A percentile compares a stretch with the other conserved stretches of the same genome.
Evolutionary conservation across 306 rosid genomes (phyloP).

Genomic region (Inga laurina): DNA sequence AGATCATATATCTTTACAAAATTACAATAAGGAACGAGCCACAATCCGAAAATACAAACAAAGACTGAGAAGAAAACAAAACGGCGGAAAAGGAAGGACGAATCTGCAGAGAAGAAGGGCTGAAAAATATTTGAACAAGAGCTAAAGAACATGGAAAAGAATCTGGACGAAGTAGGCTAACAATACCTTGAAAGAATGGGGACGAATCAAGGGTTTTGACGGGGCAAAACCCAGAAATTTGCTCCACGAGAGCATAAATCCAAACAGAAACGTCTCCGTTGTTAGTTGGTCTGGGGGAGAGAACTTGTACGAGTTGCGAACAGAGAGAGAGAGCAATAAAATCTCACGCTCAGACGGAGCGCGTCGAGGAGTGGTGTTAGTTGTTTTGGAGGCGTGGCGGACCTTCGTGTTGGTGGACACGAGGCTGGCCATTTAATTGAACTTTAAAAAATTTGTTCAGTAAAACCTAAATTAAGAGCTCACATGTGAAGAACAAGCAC

Average conservation of each 20-base stretch:
- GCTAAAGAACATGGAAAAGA: conserved; percentile 32
- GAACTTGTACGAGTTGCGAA: conserved; percentile 48
- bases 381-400: conserved; percentile 8
- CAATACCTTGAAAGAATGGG: conserved; percentile 48
- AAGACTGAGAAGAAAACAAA: conserved; percentile 23
- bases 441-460: background rate
- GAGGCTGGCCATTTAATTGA: background rate
- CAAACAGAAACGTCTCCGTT: conserved; percentile 41
- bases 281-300: conserved; percentile 54
- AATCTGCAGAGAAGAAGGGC: conserved; percentile 55
- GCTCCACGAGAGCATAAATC: conserved; percentile 51
- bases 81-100: conserved; percentile 38
- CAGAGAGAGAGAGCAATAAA: background rate
- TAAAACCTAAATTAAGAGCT: background rate
- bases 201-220: conserved; percentile 57
- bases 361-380: conserved; percentile 25
- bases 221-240: conserved; percentile 40
- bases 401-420: background rate
- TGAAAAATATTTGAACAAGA: background rate
- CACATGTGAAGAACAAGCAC: background rate
- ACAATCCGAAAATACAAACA: background rate
- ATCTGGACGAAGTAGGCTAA: conserved; percentile 22
- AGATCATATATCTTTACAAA: conserved; percentile 14
- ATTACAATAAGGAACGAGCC: conserved; percentile 21
- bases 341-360: conserved; percentile 29